Evolutionary conservation across 495 filamentous ascomycete genomes (phyloP), one percentile per base, ranked within the genome.

Genomic region (Penicillium egyptiacum): DNA sequence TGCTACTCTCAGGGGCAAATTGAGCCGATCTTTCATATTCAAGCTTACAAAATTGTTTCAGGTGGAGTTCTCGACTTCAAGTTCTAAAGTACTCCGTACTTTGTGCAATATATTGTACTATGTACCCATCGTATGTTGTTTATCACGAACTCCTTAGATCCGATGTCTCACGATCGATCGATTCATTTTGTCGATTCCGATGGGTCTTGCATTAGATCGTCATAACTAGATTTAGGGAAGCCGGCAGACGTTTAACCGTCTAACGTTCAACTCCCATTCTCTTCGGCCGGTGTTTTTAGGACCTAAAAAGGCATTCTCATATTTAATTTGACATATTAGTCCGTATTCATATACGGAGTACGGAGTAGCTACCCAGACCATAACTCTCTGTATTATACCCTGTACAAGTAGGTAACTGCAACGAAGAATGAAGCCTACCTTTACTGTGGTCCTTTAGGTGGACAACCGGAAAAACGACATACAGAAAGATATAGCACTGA

Each of bases 111-210:
- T 14, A 33, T 33, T 12, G 30, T 33, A 33, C 28, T 2, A 30
- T 33, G 11, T 33, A 14, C 11, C 3, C 11, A 33, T 33, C 11
- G 30, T 30, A 8, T 10, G 30, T 33, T 17, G 35, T 39, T 25
- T 12, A 12, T 48, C 51, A 53, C 50, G 35, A 33, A 53, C 56
- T 57, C 53, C 53, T 53, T n/a, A 57, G 33, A 41, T 42, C 28
- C 23, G 33, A 33, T 40, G 31, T 30, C 55, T 47, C 49, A 5
- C 50, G 64, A 67, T 67, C 64, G 62, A 67, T 67, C 64, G 64
- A 65, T 65, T 12, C 50, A 42, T 58, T 60, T 52, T 63, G 30
- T 46, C 56, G 60, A 56, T 63, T 46, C 20, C 26, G 57, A 63
- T 45, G 41, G 54, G 49, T 44, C 45, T 35, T 41, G 14, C 12